These are phyloP conservation scores for Phytophthora quininea DNA, from an alignment of 352 stramenopile genomes.

Conservation along the genomic window DNA sequence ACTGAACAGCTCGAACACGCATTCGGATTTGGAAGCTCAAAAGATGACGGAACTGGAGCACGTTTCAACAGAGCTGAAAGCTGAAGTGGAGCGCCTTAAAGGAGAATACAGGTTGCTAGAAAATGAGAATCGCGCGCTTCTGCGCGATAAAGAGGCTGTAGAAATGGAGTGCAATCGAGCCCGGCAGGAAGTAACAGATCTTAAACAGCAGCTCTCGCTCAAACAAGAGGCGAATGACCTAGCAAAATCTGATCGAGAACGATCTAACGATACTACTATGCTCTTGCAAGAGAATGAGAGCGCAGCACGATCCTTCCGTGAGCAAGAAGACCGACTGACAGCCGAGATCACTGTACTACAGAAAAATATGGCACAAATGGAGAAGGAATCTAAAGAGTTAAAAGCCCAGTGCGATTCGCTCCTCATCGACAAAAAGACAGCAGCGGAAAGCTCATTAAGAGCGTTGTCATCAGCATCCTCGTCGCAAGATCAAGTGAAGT, in stretches of 20 bases:
- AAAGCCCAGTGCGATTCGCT: slow-evolving; percentile 15
- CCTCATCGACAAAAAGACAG: slow-evolving; percentile 17
- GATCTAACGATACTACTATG: background rate
- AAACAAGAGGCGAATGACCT: slow-evolving; percentile 11
- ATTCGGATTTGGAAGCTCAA: slow-evolving; percentile 14
- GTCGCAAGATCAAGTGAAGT: slow-evolving; percentile 18
- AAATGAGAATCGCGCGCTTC: slow-evolving; percentile 20
- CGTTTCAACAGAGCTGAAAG: slow-evolving; percentile 29
- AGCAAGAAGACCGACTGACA: slow-evolving; percentile 21
- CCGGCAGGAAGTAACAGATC: slow-evolving; percentile 15
- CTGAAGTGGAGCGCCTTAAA: slow-evolving; percentile 29
- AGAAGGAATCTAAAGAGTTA: slow-evolving; percentile 18
- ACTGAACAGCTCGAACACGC: slow-evolving; percentile 33
- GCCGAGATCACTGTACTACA: slow-evolving; percentile 18
- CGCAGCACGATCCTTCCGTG: slow-evolving; percentile 13
- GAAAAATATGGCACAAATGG: slow-evolving; percentile 17
- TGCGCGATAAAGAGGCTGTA: slow-evolving; percentile 11
- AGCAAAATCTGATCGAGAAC: slow-evolving; percentile 10
- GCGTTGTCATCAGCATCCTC: slow-evolving; percentile 6
- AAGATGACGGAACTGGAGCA: slow-evolving; percentile 10
- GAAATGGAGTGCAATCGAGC: slow-evolving; percentile 9
- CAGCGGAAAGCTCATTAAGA: slow-evolving; percentile 5
- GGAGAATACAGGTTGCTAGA: slow-evolving; percentile 20
- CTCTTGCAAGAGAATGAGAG: slow-evolving; percentile 18
- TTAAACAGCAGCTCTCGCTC: slow-evolving; percentile 12